Evolutionary conservation across 768 basidiomycete species (phyloP).

Genomic region (Lactifluus rugatus): DNA sequence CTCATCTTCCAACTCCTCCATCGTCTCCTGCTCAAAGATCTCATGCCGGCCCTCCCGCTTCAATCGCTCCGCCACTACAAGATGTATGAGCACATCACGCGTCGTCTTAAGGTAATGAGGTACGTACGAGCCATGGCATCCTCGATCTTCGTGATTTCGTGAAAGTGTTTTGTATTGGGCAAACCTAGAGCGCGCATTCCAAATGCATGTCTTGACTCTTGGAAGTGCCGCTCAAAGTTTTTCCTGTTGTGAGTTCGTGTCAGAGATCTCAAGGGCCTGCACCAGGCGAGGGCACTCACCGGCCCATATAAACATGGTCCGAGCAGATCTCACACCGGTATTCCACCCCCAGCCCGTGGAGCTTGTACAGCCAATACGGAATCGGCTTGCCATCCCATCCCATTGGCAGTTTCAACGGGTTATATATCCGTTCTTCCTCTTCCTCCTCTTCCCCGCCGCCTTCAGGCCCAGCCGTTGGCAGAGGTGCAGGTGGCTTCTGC

Average conservation of each 20-base stretch:
- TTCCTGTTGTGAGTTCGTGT: constrained; percentile 46
- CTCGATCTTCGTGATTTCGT: constrained; percentile 94
- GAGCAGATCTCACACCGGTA: constrained; percentile 98
- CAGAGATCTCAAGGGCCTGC: background rate
- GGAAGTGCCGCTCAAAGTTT: constrained; percentile 95
- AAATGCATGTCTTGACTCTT: constrained; percentile 95
- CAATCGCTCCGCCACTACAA: constrained; percentile 86
- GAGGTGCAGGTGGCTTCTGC: constrained; percentile 38
- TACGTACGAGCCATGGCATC: constrained; percentile 87
- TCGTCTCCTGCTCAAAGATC: constrained; percentile 85
- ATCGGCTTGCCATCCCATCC: constrained; percentile 99
- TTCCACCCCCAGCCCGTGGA: constrained; percentile 96
- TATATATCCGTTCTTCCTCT: constrained; percentile 95
- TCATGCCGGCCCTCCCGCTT: constrained; percentile 96
- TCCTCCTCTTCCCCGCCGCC: constrained; percentile 71
- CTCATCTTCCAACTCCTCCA: constrained; percentile 97
- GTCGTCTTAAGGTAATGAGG: background rate
- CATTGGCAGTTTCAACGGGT: constrained; percentile 91
- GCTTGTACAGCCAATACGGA: constrained; percentile 96
- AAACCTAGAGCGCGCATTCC: constrained; percentile 96
- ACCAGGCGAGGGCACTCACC: constrained; percentile 36
- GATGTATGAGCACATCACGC: background rate
- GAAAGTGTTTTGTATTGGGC: constrained; percentile 98
- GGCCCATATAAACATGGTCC: constrained; percentile 93
- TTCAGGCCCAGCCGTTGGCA: constrained; percentile 37